These are phyloP conservation scores for Starmerella khaoyaiensis DNA, from an alignment of 805 yeast genomes.

Conservation along the genomic window DNA sequence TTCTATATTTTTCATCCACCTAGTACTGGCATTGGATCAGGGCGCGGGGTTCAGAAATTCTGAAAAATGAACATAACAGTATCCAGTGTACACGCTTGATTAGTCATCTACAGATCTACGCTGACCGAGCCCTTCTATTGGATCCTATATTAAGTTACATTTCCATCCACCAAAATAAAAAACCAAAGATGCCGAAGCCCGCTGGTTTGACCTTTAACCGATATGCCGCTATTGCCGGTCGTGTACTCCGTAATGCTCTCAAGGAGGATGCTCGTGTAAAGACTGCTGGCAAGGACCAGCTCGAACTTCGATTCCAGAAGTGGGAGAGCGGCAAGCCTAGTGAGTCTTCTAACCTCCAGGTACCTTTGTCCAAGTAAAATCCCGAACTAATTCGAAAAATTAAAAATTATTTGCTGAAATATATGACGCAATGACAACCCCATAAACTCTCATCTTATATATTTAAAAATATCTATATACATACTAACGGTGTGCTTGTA, in stretches of 20 bases:
- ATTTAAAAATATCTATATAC: neutral
- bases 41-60: too few species aligned
- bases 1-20: too few species aligned
- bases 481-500: too few species aligned
- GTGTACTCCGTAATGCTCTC: constrained; percentile 72
- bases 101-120: too few species aligned
- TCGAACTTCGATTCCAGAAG: constrained; percentile 63
- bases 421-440: neutral
- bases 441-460: neutral
- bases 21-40: too few species aligned
- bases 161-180: too few species aligned
- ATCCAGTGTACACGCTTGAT: too few species aligned
- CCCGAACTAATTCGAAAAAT: too few species aligned
- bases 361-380: too few species aligned
- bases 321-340: constrained; percentile 49
- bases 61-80: too few species aligned
- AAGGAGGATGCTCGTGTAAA: constrained; percentile 72
- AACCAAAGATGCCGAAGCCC: constrained; percentile 24
- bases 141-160: too few species aligned
- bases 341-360: constrained; percentile 22
- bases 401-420: neutral
- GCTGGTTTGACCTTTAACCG: constrained; percentile 50
- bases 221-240: constrained; percentile 82
- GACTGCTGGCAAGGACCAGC: constrained; percentile 52
- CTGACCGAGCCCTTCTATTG: too few species aligned